Evolutionary conservation across 495 filamentous ascomycete species (phyloP), one percentile per base, ranked within the genome.

Genomic region (Lophium mytilinum): DNA sequence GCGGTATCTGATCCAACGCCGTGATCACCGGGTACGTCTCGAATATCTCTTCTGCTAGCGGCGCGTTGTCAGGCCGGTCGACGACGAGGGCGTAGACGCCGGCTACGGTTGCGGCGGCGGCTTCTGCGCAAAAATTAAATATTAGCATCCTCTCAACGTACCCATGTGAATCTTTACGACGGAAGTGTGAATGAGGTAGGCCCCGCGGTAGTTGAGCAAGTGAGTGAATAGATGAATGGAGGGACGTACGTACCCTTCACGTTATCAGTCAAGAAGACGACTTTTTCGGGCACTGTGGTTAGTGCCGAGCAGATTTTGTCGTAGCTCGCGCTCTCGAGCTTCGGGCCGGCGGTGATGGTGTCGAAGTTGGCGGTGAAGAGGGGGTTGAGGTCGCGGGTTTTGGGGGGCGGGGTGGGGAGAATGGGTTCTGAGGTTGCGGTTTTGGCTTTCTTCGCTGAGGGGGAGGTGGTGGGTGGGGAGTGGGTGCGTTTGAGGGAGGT

Each of bases 211-310:
- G n/a, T n/a, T n/a, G n/a, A n/a, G n/a, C n/a, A 52, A 39, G 30
- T 14, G 12, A 41, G 15, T n/a, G n/a, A 49, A 46, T 19, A 47
- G 14, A 24, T 11, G 15, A 48, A 46, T 37, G 30, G 21, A 33
- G 11, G 17, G 24, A 47, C 8, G 46, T n/a, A 55, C 56, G 10
- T 58, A 71, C 68, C 68, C 63, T 78, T 82, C 33, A 81, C 74
- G 62, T 84, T 87, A 69, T 89, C 86, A 54, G 83, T 87, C 40
- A 88, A 67, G 65, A 89, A 89, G 24, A 86, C 69, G 73, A 83
- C 83, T 56, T 78, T 69, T 39, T 49, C 58, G 6, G 68, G 43
- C 19, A 50, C 34, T 37, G 40, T 49, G 4, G 72, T 69, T n/a
- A 76, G 60, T 50, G 75, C 69, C 50, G 64, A 63, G 10, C 66